Conservation (phyloP, 768 basidiomycete genomes). For the Leccinellum rugosiceps region DNA sequence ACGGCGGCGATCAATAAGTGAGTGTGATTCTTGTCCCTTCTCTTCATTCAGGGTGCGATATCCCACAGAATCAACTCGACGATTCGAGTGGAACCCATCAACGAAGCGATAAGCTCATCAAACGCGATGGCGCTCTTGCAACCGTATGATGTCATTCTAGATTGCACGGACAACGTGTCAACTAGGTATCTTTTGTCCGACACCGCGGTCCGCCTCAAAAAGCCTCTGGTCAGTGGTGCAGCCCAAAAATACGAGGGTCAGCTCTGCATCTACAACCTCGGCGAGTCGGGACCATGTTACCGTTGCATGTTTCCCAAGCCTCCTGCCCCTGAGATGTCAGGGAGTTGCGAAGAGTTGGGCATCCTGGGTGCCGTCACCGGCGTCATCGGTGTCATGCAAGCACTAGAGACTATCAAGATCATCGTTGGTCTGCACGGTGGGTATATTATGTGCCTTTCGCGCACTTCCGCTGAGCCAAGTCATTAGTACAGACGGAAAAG, state of each 20-base stretch:
- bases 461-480: constrained; percentile 2
- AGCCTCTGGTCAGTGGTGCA: constrained; percentile 88
- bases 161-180: constrained; percentile 92
- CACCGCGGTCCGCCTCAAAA: constrained; percentile 67
- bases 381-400: constrained; percentile 86
- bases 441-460: constrained; percentile 6
- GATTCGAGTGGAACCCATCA: constrained; percentile 55
- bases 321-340: constrained; percentile 57
- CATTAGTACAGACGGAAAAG: constrained; percentile 46
- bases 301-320: constrained; percentile 89
- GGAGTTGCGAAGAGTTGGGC: constrained; percentile 86
- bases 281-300: constrained; percentile 79
- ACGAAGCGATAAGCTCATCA: constrained; percentile 48
- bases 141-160: constrained; percentile 75
- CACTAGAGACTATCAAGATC: constrained; percentile 82
- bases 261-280: constrained; percentile 71
- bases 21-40: constrained; percentile 1
- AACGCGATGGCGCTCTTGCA: constrained; percentile 65
- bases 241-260: constrained; percentile 86
- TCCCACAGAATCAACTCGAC: constrained; percentile 69
- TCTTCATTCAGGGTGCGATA: constrained; percentile 1
- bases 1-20: constrained; percentile 66
- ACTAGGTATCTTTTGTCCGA: constrained; percentile 94
- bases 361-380: constrained; percentile 89
- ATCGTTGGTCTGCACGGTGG: constrained; percentile 65